Percentiles rank a stretch among this genome's conserved stretches.
These are phyloP conservation scores for Xylaria sp. DNA, from an alignment of 2,329 filamentous ascomycete species.

Conservation along the genomic window DNA sequence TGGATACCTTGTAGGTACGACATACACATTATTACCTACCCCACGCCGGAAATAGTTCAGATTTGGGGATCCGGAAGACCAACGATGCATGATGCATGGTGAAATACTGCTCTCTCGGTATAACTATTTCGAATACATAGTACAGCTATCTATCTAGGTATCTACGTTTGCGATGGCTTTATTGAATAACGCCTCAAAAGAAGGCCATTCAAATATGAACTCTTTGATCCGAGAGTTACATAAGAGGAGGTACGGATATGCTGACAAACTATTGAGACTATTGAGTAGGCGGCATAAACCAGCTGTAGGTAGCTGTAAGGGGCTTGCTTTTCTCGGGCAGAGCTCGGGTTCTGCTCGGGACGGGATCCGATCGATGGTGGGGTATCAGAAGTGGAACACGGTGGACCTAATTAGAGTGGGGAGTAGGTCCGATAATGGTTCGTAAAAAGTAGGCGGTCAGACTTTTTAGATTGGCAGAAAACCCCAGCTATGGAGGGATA, in stretches of 20 bases:
- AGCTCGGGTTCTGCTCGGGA: no score
- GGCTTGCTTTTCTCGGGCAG: no score
- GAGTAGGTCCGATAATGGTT: neutral
- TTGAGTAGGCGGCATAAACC: no score
- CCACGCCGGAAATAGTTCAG: conserved; percentile 19
- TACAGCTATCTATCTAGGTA: no score
- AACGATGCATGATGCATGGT: neutral
- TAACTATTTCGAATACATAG: neutral
- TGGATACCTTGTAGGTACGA: neutral
- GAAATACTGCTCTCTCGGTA: neutral
- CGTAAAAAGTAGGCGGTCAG: conserved; percentile 38
- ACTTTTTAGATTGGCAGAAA: conserved; percentile 38
- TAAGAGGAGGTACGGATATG: no score
- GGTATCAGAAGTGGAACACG: conserved; percentile 7
- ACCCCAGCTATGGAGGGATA: conserved; percentile 24
- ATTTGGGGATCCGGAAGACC: conserved; percentile 11
- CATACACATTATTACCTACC: neutral
- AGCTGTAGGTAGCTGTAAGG: no score
- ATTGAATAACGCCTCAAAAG: no score
- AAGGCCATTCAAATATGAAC: no score
- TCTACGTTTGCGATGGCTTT: no score
- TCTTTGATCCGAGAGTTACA: no score
- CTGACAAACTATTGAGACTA: no score
- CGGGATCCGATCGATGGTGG: conserved; percentile 10
- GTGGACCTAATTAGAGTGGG: conserved; percentile 5